Evolutionary conservation across 768 basidiomycete species (phyloP).

Genomic region (Clitopilus passeckerianus): DNA sequence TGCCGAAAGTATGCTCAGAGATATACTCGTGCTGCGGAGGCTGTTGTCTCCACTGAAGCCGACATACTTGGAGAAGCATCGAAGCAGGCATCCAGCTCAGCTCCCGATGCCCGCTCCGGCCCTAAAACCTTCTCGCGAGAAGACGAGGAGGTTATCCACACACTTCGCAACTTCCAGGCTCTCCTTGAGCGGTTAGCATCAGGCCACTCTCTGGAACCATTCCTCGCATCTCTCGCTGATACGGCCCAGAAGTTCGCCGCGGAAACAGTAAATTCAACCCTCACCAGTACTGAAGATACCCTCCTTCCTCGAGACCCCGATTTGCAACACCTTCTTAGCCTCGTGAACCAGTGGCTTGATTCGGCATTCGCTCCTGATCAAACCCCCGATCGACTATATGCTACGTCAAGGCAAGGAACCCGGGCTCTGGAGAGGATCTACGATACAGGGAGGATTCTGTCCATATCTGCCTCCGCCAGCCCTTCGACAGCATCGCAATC

Average conservation of each 20-base stretch:
- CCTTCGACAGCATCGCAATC: background rate
- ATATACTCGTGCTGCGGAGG: constrained; percentile 12
- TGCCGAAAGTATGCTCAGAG: constrained; percentile 26
- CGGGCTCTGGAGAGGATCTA: constrained; percentile 17
- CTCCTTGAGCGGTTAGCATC: constrained; percentile 29
- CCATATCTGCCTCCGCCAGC: constrained; percentile 1
- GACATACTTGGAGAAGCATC: constrained; percentile 6
- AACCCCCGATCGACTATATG: constrained; percentile 13
- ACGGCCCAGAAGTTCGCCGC: background rate
- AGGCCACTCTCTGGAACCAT: constrained; percentile 24
- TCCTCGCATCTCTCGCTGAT: constrained; percentile 10
- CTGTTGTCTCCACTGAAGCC: constrained; percentile 8
- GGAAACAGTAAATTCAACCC: background rate
- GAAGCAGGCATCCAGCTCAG: constrained; percentile 2
- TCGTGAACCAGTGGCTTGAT: constrained; percentile 15
- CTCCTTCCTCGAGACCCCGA: constrained; percentile 4
- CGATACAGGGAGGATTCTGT: constrained; percentile 14
- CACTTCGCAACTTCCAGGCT: constrained; percentile 22
- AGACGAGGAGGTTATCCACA: constrained; percentile 9
- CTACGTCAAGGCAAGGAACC: constrained; percentile 15
- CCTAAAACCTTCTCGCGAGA: no score
- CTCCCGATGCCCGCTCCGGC: background rate
- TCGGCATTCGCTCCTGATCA: constrained; percentile 11
- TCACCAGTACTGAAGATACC: background rate
- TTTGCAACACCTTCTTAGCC: constrained; percentile 13